Percentiles rank a stretch among this genome's conserved stretches.
phyloP scores from a whole-genome alignment of 352 stramenopile genomes.

The Phytophthora vignae region DNA sequence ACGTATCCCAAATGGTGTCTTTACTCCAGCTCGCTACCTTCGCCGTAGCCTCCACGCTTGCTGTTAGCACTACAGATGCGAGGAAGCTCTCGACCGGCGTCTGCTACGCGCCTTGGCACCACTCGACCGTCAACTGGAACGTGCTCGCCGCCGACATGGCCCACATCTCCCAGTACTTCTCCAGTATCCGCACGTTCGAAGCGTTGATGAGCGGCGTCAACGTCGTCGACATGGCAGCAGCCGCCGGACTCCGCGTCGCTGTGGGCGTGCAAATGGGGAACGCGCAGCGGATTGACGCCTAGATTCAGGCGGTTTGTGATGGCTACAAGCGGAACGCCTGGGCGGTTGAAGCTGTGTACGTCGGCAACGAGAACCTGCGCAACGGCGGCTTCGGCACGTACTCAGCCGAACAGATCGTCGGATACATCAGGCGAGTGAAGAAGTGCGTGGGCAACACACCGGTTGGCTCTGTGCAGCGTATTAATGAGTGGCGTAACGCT shows the following conservation, averaged over 20 bases:
- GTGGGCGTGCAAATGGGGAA: slow-evolving; percentile 66
- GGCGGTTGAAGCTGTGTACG: slow-evolving; percentile 67
- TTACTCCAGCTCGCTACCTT: not conserved
- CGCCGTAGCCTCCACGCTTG: not conserved
- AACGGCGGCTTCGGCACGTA: slow-evolving; percentile 49
- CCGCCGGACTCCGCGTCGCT: slow-evolving; percentile 29
- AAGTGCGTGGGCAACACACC: slow-evolving; percentile 50
- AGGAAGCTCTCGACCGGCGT: not conserved
- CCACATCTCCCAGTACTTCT: not conserved
- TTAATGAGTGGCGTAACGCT: slow-evolving; percentile 60
- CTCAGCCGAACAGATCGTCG: slow-evolving; percentile 41
- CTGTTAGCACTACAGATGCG: not conserved
- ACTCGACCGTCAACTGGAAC: not conserved
- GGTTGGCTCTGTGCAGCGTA: slow-evolving; percentile 67
- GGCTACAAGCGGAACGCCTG: slow-evolving; percentile 44
- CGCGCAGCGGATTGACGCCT: slow-evolving; percentile 33
- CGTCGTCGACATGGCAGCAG: not conserved
- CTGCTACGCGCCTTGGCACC: not conserved
- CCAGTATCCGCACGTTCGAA: not conserved
- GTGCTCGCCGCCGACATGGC: not conserved
- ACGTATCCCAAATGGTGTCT: not conserved
- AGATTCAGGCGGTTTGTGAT: slow-evolving; percentile 63
- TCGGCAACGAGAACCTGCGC: slow-evolving; percentile 72
- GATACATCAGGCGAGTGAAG: slow-evolving; percentile 58
- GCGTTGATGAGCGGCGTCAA: not conserved